Percentiles rank a stretch among this genome's conserved stretches.
Conservation (phyloP, 2,329 filamentous ascomycete genomes). For the Botryosphaeria dothidea region DNA sequence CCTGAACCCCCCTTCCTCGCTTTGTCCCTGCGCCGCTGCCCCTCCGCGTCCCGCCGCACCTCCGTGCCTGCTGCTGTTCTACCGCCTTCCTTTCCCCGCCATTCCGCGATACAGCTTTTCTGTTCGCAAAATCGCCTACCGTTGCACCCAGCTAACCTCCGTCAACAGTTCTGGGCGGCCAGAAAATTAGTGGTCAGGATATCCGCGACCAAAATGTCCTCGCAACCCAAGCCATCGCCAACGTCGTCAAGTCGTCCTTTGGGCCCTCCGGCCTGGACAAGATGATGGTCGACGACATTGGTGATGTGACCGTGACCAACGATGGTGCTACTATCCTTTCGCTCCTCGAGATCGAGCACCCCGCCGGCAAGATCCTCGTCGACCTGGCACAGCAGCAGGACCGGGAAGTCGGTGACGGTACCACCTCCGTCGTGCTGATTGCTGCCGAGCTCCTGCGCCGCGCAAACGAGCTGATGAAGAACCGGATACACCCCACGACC, state of each 20-base stretch:
- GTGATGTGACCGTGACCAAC: conserved; percentile 98
- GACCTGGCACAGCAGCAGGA: conserved; percentile 98
- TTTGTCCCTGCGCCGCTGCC: background rate
- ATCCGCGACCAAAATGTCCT: conserved; percentile 97
- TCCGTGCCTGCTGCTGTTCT: conserved; percentile 2
- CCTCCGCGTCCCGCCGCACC: background rate
- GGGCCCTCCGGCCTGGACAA: conserved; percentile 96
- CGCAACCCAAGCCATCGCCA: conserved; percentile 94
- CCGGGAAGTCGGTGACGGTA: conserved; percentile 98
- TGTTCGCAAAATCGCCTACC: background rate
- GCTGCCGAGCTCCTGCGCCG: conserved; percentile 90
- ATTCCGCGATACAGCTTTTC: background rate
- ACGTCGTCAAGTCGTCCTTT: conserved; percentile 99
- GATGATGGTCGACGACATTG: conserved; percentile 99
- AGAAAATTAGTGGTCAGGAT: conserved; percentile 95
- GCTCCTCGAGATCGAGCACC: conserved; percentile 95
- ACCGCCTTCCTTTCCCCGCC: conserved; percentile 1
- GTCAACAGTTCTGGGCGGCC: conserved; percentile 77
- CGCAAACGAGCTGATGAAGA: conserved; percentile 98
- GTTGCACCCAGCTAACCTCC: conserved; percentile 26
- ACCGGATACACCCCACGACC: conserved; percentile 98
- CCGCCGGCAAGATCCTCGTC: conserved; percentile 96
- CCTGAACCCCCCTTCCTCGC: background rate
- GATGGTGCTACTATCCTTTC: conserved; percentile 96
- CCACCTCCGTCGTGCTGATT: conserved; percentile 95